Conservation (phyloP, 148 eudicot species). For the Arctostaphylos glauca region DNA sequence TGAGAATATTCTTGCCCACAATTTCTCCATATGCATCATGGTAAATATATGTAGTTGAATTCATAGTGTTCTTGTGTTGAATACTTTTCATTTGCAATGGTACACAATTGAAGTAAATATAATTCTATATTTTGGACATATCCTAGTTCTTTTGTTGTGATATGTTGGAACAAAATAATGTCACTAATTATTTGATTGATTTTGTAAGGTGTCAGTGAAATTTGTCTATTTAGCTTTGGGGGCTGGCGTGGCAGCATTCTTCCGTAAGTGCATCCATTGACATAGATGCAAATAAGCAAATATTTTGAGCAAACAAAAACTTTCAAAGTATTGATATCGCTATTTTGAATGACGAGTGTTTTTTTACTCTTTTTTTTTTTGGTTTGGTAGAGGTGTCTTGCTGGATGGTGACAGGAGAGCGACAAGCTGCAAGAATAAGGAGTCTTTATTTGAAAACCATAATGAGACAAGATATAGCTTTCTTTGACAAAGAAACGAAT, state of each 20-base stretch:
- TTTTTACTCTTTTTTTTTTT: background rate
- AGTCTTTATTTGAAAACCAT: constrained; percentile 52
- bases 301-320: background rate
- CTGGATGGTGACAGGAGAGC: constrained; percentile 79
- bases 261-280: constrained; percentile 40
- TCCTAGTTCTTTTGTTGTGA: too few relatives aligned
- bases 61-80: too few relatives aligned
- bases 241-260: constrained; percentile 46
- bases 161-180: background rate
- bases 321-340: too few relatives aligned
- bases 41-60: background rate
- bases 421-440: constrained; percentile 71
- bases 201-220: constrained; percentile 3
- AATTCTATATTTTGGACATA: too few relatives aligned
- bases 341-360: background rate
- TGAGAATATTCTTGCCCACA: too few relatives aligned
- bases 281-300: background rate
- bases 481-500: constrained; percentile 60
- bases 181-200: background rate
- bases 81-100: too few relatives aligned
- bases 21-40: too few relatives aligned
- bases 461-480: constrained; percentile 10
- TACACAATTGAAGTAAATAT: too few relatives aligned
- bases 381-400: constrained; percentile 53
- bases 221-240: constrained; percentile 56